These are phyloP conservation scores for Williopsis jadinii DNA, from an alignment of 1,139 yeast genomes.

Conservation along the genomic window DNA sequence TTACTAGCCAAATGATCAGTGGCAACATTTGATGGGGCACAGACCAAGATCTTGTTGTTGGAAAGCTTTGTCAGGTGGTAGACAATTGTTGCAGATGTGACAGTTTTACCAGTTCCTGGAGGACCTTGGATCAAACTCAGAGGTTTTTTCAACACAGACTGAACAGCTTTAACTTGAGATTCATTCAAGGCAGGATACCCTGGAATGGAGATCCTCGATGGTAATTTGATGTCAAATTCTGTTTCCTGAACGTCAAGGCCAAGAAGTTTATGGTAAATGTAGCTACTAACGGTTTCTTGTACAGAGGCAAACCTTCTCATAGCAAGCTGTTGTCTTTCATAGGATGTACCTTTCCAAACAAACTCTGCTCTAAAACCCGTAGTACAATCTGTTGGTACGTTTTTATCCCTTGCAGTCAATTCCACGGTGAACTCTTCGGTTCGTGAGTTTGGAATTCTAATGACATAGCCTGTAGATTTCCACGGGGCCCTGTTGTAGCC, in stretches of 20 bases:
- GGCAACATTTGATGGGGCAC: conserved; percentile 95
- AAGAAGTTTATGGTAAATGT: conserved; percentile 68
- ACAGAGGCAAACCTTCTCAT: conserved; percentile 66
- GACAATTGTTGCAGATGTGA: conserved; percentile 84
- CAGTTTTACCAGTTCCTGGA: conserved; percentile 98
- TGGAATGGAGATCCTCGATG: conserved; percentile 57
- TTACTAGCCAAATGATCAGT: conserved; percentile 86
- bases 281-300: conserved; percentile 67
- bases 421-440: conserved; percentile 74
- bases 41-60: conserved; percentile 63
- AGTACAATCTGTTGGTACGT: conserved; percentile 55
- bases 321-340: conserved; percentile 79
- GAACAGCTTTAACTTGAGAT: conserved; percentile 77
- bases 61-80: conserved; percentile 58
- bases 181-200: conserved; percentile 63
- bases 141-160: conserved; percentile 64
- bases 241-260: conserved; percentile 78
- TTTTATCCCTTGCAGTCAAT: conserved; percentile 34
- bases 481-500: conserved; percentile 49
- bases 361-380: conserved; percentile 79
- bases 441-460: conserved; percentile 60
- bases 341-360: conserved; percentile 85
- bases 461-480: conserved; percentile 68
- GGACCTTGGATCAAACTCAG: conserved; percentile 91
- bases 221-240: conserved; percentile 54